Evolutionary conservation across 495 filamentous ascomycete genomes (phyloP).

Genomic region (Penicillium daleae): DNA sequence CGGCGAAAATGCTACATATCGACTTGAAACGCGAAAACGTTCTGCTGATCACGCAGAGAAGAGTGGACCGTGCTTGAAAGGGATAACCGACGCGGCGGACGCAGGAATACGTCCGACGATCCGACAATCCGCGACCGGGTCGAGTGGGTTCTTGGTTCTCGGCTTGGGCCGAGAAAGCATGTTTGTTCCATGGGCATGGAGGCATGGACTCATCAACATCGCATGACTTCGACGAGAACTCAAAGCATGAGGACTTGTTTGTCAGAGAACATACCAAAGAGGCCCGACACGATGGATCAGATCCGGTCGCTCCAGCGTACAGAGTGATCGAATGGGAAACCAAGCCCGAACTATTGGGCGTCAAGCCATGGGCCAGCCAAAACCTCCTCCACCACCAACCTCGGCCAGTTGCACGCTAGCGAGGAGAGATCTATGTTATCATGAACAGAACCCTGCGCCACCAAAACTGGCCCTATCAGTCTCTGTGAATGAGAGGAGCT

Average conservation of each 20-base stretch:
- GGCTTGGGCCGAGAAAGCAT: constrained; percentile 5
- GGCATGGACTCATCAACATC: constrained; percentile 4
- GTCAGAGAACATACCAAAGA: neutral
- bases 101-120: constrained; percentile 1
- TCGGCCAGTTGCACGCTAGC: constrained; percentile 1
- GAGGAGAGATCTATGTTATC: neutral
- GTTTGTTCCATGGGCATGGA: neutral
- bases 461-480: neutral
- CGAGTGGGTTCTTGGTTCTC: neutral
- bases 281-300: constrained; percentile 17
- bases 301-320: constrained; percentile 14
- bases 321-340: neutral
- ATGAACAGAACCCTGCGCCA: constrained; percentile 1
- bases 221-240: neutral
- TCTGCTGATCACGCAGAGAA: neutral
- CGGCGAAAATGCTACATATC: neutral
- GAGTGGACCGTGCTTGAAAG: neutral
- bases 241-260: neutral
- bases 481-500: neutral
- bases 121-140: constrained; percentile 9
- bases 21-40: neutral
- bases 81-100: constrained; percentile 8
- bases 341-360: neutral
- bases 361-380: constrained; percentile 14
- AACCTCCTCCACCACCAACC: neutral